Evolutionary conservation across 73 alveolate species (phyloP).

Genomic region (Tetrahymena elliotti): DNA sequence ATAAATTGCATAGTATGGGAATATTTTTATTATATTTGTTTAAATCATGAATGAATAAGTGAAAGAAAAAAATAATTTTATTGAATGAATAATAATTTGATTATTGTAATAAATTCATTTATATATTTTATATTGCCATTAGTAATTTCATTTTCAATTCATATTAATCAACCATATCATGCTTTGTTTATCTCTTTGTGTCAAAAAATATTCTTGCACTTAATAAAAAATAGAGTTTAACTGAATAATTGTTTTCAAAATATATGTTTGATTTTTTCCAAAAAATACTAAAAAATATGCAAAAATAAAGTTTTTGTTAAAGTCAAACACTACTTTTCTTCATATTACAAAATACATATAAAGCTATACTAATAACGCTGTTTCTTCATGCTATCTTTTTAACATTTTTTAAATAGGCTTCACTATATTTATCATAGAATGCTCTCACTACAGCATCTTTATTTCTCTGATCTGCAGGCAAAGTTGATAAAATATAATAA

Average conservation of each 20-base stretch:
- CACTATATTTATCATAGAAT: conserved; percentile 7
- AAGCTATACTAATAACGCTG: background rate
- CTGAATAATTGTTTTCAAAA: too few species aligned
- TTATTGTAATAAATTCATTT: too few species aligned
- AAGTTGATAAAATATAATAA: conserved; percentile 12
- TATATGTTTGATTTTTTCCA: too few species aligned
- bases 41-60: background rate
- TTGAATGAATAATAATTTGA: background rate
- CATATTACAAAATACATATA: background rate
- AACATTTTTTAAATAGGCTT: conserved; percentile 10
- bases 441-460: conserved; percentile 3
- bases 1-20: background rate
- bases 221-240: too few species aligned
- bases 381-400: conserved; percentile 8
- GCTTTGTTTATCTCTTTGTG: too few species aligned
- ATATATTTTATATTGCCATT: background rate
- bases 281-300: too few species aligned
- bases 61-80: too few species aligned
- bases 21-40: background rate
- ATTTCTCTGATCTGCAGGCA: conserved; percentile 31
- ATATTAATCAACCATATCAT: too few species aligned
- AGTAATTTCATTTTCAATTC: too few species aligned
- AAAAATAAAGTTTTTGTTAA: background rate
- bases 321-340: background rate
- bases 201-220: too few species aligned